Evolutionary conservation across 2,329 filamentous ascomycete species (phyloP).

Genomic region (Nothophoma quercina): DNA sequence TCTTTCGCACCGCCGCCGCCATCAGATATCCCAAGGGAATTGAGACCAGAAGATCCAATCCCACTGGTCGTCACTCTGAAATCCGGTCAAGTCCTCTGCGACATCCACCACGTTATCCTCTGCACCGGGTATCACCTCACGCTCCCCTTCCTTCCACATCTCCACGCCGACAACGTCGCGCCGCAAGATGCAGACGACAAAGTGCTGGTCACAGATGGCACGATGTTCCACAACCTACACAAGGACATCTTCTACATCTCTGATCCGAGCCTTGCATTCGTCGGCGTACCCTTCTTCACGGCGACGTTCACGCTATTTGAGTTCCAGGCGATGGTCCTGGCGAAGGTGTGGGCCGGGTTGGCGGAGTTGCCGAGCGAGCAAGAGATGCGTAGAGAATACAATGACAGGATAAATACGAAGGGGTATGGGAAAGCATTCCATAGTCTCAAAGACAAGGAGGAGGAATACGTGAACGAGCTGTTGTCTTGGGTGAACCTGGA

Average conservation of each 20-base stretch:
- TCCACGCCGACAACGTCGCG: constrained; percentile 56
- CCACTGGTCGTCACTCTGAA: constrained; percentile 61
- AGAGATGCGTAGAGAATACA: constrained; percentile 55
- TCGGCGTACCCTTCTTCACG: constrained; percentile 71
- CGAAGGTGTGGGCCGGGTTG: constrained; percentile 63
- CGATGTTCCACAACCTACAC: constrained; percentile 70
- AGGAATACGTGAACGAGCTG: constrained; percentile 52
- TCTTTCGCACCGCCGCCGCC: constrained; percentile 48
- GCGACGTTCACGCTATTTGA: constrained; percentile 75
- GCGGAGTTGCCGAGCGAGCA: constrained; percentile 56
- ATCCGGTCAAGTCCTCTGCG: constrained; percentile 60
- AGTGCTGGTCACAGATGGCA: constrained; percentile 69
- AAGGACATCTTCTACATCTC: constrained; percentile 76
- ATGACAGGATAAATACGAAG: constrained; percentile 44
- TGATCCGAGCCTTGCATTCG: constrained; percentile 68
- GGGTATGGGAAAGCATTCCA: constrained; percentile 56
- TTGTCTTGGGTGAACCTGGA: constrained; percentile 50
- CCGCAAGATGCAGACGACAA: constrained; percentile 59
- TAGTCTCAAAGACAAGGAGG: constrained; percentile 51
- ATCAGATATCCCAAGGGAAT: constrained; percentile 6
- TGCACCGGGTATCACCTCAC: constrained; percentile 74
- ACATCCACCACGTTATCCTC: constrained; percentile 69
- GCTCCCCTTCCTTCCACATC: constrained; percentile 67
- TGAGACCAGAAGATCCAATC: constrained; percentile 52
- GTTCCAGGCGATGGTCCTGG: constrained; percentile 70